Percentiles rank a stretch among this genome's conserved stretches.
These are phyloP conservation scores for Leucocoprinus leucothites DNA, from an alignment of 768 basidiomycete species.

Conservation along the genomic window DNA sequence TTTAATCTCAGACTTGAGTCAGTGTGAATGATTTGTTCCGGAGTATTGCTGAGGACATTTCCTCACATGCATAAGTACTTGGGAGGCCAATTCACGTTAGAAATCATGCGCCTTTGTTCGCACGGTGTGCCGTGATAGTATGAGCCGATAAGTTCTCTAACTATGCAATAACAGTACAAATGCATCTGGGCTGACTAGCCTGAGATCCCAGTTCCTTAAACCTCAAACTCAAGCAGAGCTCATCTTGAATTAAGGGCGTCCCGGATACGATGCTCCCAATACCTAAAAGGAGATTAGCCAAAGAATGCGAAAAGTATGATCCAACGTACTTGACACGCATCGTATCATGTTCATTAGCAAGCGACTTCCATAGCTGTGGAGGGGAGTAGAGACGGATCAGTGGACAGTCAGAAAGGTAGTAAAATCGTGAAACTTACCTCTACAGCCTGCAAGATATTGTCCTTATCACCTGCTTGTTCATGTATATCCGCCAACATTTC, in stretches of 20 bases:
- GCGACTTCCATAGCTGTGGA: slow-evolving; percentile 62
- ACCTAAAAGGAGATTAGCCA: slow-evolving; percentile 39
- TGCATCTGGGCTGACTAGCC: too few relatives aligned
- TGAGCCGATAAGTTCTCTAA: too few relatives aligned
- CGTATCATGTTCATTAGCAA: slow-evolving; percentile 68
- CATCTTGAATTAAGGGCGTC: slow-evolving; percentile 33
- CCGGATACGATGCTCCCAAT: slow-evolving; percentile 74
- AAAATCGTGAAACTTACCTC: slow-evolving; percentile 33
- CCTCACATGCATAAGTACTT: too few relatives aligned
- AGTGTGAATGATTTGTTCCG: too few relatives aligned
- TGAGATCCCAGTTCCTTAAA: too few relatives aligned
- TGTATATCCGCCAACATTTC: slow-evolving; percentile 84
- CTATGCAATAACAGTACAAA: too few relatives aligned
- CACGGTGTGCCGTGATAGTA: too few relatives aligned
- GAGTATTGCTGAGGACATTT: too few relatives aligned
- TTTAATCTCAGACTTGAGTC: neutral
- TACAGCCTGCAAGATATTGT: slow-evolving; percentile 41
- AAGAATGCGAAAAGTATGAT: neutral
- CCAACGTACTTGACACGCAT: slow-evolving; percentile 73
- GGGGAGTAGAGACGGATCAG: neutral
- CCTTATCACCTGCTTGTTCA: slow-evolving; percentile 51
- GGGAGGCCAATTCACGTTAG: too few relatives aligned
- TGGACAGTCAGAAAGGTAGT: neutral
- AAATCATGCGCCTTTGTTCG: too few relatives aligned
- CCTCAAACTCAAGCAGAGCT: neutral